Evolutionary conservation across 2,329 filamentous ascomycete species (phyloP).

Genomic region (Pseudogymnoascus sp.): DNA sequence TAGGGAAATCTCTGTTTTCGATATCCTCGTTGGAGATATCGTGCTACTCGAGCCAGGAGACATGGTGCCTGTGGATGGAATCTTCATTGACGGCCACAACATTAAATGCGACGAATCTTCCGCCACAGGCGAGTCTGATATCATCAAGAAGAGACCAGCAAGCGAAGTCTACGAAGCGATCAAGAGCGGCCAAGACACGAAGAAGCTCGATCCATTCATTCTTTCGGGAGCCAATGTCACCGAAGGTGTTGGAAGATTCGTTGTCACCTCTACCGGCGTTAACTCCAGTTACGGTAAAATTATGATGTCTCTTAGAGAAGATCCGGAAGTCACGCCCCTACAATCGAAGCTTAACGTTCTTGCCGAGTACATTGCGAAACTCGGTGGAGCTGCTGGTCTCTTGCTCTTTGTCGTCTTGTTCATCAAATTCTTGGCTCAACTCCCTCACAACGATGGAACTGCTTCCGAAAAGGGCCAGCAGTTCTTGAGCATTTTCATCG

Average conservation of each 20-base stretch:
- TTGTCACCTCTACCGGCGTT: constrained; percentile 66
- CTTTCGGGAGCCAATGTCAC: constrained; percentile 70
- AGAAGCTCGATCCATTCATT: constrained; percentile 71
- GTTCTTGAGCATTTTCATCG: constrained; percentile 55
- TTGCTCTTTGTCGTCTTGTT: constrained; percentile 71
- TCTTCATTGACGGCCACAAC: constrained; percentile 58
- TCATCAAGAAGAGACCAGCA: constrained; percentile 58
- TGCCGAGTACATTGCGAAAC: constrained; percentile 72
- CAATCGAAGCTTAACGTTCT: constrained; percentile 70
- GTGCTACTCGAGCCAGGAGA: constrained; percentile 67
- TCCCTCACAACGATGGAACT: constrained; percentile 41
- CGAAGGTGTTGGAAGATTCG: constrained; percentile 66
- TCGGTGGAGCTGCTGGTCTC: constrained; percentile 62
- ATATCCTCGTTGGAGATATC: constrained; percentile 66
- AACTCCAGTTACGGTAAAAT: constrained; percentile 71
- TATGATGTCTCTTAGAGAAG: constrained; percentile 68
- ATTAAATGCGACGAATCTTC: constrained; percentile 67
- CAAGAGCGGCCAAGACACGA: constrained; percentile 45
- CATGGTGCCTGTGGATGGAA: constrained; percentile 63
- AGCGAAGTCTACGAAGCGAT: constrained; percentile 58
- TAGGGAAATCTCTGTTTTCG: constrained; percentile 60
- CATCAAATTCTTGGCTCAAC: constrained; percentile 63
- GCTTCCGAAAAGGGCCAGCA: constrained; percentile 51
- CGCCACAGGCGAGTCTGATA: constrained; percentile 66
- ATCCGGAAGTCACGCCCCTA: constrained; percentile 68